Evolutionary conservation across 805 yeast genomes (phyloP).

Genomic region (Wickerhamomyces queroliae): DNA sequence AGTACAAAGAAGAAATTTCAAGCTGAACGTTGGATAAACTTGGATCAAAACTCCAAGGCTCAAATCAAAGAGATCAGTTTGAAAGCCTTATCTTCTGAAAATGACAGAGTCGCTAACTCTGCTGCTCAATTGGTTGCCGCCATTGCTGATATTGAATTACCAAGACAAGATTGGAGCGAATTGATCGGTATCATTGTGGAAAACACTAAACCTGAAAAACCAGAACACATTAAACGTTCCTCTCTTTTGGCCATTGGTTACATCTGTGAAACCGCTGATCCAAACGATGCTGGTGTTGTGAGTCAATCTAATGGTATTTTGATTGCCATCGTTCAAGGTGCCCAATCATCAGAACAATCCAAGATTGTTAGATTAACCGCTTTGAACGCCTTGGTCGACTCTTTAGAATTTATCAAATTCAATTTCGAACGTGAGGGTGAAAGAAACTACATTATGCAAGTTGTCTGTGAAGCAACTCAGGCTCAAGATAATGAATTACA

Average conservation of each 20-base stretch:
- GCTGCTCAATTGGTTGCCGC: slow-evolving; percentile 95
- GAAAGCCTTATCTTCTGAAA: slow-evolving; percentile 54
- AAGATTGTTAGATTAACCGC: slow-evolving; percentile 81
- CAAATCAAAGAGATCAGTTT: slow-evolving; percentile 65
- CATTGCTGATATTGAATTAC: slow-evolving; percentile 93
- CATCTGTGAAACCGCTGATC: slow-evolving; percentile 93
- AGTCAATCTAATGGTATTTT: slow-evolving; percentile 87
- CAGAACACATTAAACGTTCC: slow-evolving; percentile 77
- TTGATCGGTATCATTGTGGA: slow-evolving; percentile 79
- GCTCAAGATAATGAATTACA: slow-evolving; percentile 76
- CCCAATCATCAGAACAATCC: slow-evolving; percentile 75
- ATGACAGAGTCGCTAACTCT: slow-evolving; percentile 76
- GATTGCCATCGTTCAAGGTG: slow-evolving; percentile 96
- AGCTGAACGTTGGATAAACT: slow-evolving; percentile 67
- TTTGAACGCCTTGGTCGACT: slow-evolving; percentile 82
- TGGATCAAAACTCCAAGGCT: slow-evolving; percentile 48
- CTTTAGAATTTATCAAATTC: slow-evolving; percentile 80
- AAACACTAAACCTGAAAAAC: slow-evolving; percentile 75
- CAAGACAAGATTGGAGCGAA: slow-evolving; percentile 83
- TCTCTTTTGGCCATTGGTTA: slow-evolving; percentile 88
- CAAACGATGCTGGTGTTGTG: slow-evolving; percentile 60
- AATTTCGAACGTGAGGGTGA: slow-evolving; percentile 93
- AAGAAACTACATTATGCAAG: slow-evolving; percentile 96
- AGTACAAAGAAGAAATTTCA: slow-evolving; percentile 47
- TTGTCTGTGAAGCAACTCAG: slow-evolving; percentile 98